Base-by-base conservation (phyloP, 371 early-diverging fungal genomes). In the Rhizopus microsporus region DNA sequence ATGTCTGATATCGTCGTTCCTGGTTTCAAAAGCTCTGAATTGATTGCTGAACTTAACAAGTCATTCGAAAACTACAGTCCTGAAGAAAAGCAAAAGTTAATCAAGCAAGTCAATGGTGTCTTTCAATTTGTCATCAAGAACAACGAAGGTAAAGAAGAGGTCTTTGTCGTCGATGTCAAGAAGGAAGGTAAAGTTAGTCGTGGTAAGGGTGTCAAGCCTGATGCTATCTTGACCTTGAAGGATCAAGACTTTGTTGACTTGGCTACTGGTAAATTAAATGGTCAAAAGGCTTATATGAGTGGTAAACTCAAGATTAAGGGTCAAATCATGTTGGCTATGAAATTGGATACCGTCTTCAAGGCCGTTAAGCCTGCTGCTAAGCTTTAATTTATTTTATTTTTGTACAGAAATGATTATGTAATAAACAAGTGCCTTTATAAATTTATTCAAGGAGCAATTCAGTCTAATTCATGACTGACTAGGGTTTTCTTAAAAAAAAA, bases 211-310 rank as follows among this genome's bases (percentile, higher is more conserved):
- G 62, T 63, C 57, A 86, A 86, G 69, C 78, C 91, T 31, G 90
- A 90, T 60, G 85, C 88, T 47, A 81, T 74, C 7, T 67, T 92
- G 13, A 71, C 73, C 34, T 59, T 91, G 64, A 72, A 68, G 60
- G 91, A 95, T 65, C 76, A 82, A 59, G 94, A 92, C 74, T 93
- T 96, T 84, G 88, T 91, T 43, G 86, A 91, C 53, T 70, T 96
- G 52, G 88, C 92, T 40, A 54, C 69, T 30, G 94, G 93, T 62
- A 95, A 95, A 80, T 72, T 92, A 44, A 95, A 87, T 57, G 77
- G 76, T 56, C 75, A 74, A 66, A 74, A 72, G 69, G 92, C 92
- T 15, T 94, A 91, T 69, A 92, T 92, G 89, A 62, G 72, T 10
- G 94, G 94, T 55, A 92, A 87, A 75, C 82, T 94, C 63, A 75